Evolutionary conservation across 495 filamentous ascomycete species (phyloP).

Genomic region (Talaromyces stipitatus): DNA sequence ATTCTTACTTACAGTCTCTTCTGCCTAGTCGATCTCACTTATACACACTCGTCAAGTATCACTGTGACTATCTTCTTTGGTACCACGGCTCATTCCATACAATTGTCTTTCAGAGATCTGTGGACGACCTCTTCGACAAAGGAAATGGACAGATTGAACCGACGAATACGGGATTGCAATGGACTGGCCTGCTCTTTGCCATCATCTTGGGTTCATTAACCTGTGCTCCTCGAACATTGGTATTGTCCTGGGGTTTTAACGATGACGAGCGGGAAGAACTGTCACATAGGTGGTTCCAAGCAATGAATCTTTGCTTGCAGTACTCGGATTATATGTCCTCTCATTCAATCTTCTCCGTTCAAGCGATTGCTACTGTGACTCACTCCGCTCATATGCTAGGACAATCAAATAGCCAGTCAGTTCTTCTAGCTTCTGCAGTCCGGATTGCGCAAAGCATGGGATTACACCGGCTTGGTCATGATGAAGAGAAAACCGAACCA

Average conservation of each 20-base stretch:
- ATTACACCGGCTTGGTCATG: conserved; percentile 21
- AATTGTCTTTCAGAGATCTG: conserved; percentile 18
- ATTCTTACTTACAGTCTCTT: conserved; percentile 17
- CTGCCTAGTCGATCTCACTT: conserved; percentile 24
- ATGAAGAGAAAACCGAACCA: conserved; percentile 9
- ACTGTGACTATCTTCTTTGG: conserved; percentile 31
- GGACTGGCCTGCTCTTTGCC: conserved; percentile 32
- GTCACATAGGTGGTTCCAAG: conserved; percentile 28
- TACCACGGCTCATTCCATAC: conserved; percentile 29
- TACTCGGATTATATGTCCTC: conserved; percentile 27
- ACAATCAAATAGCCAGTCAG: conserved; percentile 33
- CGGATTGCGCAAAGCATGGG: conserved; percentile 32
- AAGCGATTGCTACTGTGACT: conserved; percentile 38
- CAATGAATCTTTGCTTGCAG: conserved; percentile 25
- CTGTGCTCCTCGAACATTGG: conserved; percentile 19
- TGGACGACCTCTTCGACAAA: conserved; percentile 24
- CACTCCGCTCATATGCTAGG: conserved; percentile 40
- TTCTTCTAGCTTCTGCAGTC: conserved; percentile 29
- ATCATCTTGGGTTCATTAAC: conserved; percentile 30
- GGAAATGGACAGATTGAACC: conserved; percentile 15
- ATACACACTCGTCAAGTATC: conserved; percentile 26
- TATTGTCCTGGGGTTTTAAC: conserved; percentile 27
- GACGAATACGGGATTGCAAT: conserved; percentile 22
- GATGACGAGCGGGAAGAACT: conserved; percentile 22
- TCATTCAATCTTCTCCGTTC: conserved; percentile 31